Base-by-base conservation (phyloP, 2,329 filamentous ascomycete genomes). In the Graphiopsis chlorocephala region DNA sequence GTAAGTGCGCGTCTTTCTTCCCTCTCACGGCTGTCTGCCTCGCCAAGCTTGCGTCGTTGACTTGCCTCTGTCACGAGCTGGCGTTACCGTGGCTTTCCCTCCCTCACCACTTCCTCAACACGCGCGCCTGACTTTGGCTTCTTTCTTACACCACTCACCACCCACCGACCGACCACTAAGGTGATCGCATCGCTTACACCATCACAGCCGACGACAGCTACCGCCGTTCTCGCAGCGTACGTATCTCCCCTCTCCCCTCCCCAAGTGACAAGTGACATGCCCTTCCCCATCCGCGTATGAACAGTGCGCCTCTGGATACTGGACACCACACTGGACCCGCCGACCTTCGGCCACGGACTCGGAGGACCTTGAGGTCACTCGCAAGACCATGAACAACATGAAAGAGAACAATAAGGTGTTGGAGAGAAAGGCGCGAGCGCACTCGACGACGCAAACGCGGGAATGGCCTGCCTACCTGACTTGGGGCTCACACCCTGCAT, bases 191-290 rank as follows among this genome's bases (percentile, higher is more conserved):
- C 20, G 38, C 62, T 64, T 35, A 64, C 62, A 64, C 35, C 62
- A 26, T 59, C 38, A 58, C 42, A 64, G 57, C 63, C 53, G 63
- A 64, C 63, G 63, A 64, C 63, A 64, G 50, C 57, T 64, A 64
- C 42, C 63, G 63, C 57, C 57, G 63, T 23, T 64, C 63, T 33
- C 63, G 63, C 23, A 64, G 63, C 63, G 63, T 64, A 64, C 23
- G 63, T 64, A 60, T 35, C 38, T 15, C 14, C 10, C 25, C 61
- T 33, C 29, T 33, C 45, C 53, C 26, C 23, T 35, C 56, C 42
- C 38, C 50, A 26, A 35, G 59, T 61, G 59, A 42, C 20, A 38
- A 23, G 52, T 63, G 52, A 63, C 33, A 47, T 38, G 26, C 26
- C 17, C 47, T 38, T n/a, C 26, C 17, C 47, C 33, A n/a, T 55